Base-by-base conservation (phyloP, 164 flowering plant genomes). In the Liriodendron chinense region DNA sequence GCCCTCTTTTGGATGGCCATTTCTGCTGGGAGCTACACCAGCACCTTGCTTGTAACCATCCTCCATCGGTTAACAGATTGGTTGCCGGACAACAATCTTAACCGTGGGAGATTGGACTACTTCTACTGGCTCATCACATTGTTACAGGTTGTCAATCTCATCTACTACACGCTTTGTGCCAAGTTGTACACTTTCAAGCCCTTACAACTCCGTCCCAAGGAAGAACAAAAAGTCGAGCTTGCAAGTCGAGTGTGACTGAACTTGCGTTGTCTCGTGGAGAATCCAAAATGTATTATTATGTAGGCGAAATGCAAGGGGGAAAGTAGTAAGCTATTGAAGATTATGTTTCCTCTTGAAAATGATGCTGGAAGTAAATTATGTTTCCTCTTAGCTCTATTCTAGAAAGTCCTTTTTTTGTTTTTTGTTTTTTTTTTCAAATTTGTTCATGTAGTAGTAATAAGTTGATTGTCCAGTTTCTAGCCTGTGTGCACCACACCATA, bases 1-100 rank as follows among this genome's bases (percentile, higher is more conserved):
- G 98, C 93, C 0, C 72, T 93, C 61, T 89, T 86, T 68, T 90
- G 94, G 92, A 76, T 81, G 0, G 59, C 96, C 0, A 87, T 89
- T 7, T 86, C 95, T 1, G 81, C 76, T 0, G 96, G 98, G 49
- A 92, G 81, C 70, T 90, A 90, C 59, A 16, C 78, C 2, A 88
- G 94, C 72, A 87, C 96, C 0, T 66, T 90, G 7, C 6, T 93
- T 74, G 94, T 92, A 3, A 22, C 87, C 0, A 1, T 85, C 53
- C 86, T 91, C 22, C 96, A 90, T 80, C 81, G 79, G 83, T 81
- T 57, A n/a, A 86, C 86, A 0, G 84, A 91, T 70, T 90, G 96
- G 93, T 81, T 91, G 2, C 88, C 92, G 1, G 82, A 91, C 50
- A 71, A 78, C 1, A 79, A 89, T 63, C 28, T 91, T 13, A 91